Evolutionary conservation across 2,329 filamentous ascomycete species (phyloP).

Genomic region (Juglanconis oblonga): DNA sequence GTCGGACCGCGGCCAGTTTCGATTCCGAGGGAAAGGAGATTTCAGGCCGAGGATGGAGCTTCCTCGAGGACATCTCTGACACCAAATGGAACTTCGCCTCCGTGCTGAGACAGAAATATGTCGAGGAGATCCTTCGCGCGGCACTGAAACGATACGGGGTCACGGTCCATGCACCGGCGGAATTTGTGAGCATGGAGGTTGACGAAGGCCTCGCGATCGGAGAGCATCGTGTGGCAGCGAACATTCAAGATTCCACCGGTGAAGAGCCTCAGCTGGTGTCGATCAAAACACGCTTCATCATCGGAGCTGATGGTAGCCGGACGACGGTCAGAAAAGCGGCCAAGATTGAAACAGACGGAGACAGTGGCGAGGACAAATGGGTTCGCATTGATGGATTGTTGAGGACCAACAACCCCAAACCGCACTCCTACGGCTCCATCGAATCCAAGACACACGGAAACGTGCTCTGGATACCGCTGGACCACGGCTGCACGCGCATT

Average conservation of each 20-base stretch:
- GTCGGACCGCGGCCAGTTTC: conserved; percentile 47
- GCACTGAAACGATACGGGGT: conserved; percentile 34
- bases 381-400: conserved; percentile 50
- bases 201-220: conserved; percentile 25
- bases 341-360: conserved; percentile 47
- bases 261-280: not conserved
- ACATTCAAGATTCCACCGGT: not conserved
- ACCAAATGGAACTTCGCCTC: conserved; percentile 50
- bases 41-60: conserved; percentile 45
- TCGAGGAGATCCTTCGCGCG: conserved; percentile 50
- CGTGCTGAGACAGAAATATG: conserved; percentile 54
- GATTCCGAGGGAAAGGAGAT: conserved; percentile 31
- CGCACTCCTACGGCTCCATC: conserved; percentile 44
- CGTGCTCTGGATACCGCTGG: conserved; percentile 52
- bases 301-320: conserved; percentile 50
- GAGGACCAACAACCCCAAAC: conserved; percentile 46
- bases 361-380: conserved; percentile 49
- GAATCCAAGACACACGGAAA: conserved; percentile 52
- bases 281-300: conserved; percentile 34
- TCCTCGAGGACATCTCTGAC: conserved; percentile 52
- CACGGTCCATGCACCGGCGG: conserved; percentile 31
- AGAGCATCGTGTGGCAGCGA: not conserved
- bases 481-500: conserved; percentile 51
- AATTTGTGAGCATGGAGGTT: conserved; percentile 35
- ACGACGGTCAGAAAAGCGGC: conserved; percentile 45